phyloP scores from a whole-genome alignment of 768 basidiomycete species.

The Auricularia cornea region DNA sequence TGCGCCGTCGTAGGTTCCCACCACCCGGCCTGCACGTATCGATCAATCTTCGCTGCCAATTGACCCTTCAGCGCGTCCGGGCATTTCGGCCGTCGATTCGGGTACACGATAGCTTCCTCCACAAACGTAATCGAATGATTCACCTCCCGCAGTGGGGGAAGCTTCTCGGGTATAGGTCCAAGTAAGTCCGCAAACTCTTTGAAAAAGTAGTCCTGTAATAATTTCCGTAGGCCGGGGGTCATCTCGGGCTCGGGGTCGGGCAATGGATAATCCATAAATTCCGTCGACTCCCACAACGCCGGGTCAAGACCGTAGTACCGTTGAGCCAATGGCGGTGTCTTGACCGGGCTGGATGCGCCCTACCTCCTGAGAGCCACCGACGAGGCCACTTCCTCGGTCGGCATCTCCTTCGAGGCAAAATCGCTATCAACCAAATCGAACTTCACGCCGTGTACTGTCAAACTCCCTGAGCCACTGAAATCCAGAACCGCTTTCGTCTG shows the following conservation, averaged over 20 bases:
- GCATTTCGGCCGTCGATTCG: not conserved
- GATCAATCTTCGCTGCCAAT: not conserved
- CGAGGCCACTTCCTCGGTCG: not conserved
- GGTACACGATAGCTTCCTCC: slow-evolving; percentile 24
- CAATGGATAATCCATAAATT: not conserved
- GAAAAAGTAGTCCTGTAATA: not conserved
- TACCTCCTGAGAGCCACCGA: not conserved
- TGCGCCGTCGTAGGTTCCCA: not conserved
- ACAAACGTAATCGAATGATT: slow-evolving; percentile 36
- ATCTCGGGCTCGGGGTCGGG: not conserved
- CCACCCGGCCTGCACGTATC: not conserved
- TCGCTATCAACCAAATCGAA: not conserved
- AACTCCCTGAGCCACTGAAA: slow-evolving; percentile 7
- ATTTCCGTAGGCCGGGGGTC: not conserved
- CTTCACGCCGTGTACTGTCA: not conserved
- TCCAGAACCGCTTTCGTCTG: slow-evolving; percentile 22
- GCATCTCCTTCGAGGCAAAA: not conserved
- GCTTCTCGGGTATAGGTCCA: slow-evolving; percentile 11
- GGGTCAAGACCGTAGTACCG: not conserved
- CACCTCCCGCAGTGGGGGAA: slow-evolving; percentile 31
- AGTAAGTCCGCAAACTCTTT: not conserved
- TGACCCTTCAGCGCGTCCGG: not conserved
- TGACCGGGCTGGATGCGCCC: not conserved
- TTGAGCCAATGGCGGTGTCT: not conserved
- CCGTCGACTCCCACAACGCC: not conserved